These are phyloP conservation scores for Linaria vulgaris DNA, from an alignment of 257 asterid genomes.

Conservation along the genomic window DNA sequence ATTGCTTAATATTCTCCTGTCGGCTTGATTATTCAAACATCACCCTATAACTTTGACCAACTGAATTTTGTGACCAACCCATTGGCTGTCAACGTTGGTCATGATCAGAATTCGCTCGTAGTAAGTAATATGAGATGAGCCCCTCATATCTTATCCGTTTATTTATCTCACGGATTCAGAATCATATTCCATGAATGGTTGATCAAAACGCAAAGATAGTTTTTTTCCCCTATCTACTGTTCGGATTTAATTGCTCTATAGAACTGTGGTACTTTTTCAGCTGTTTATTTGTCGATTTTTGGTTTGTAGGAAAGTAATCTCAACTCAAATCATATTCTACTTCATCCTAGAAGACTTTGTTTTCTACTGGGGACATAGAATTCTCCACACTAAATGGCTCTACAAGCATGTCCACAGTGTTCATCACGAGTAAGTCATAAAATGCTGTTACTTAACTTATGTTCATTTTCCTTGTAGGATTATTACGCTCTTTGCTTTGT, in stretches of 20 bases:
- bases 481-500: conserved; percentile 9
- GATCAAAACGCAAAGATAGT: neutral
- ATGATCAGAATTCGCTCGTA: conserved; percentile 4
- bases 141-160: conserved; percentile 11
- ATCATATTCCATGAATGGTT: neutral
- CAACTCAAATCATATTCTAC: conserved; percentile 82
- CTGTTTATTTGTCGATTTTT: conserved; percentile 22
- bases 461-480: neutral
- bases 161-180: conserved; percentile 2
- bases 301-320: conserved; percentile 84
- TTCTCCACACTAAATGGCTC: conserved; percentile 97
- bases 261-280: conserved; percentile 4
- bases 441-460: conserved; percentile 21
- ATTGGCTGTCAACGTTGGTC: conserved; percentile 22
- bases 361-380: conserved; percentile 97
- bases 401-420: conserved; percentile 98
- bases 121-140: conserved; percentile 17
- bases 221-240: neutral
- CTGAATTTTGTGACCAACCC: too few relatives aligned
- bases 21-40: conserved; percentile 13
- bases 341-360: conserved; percentile 91
- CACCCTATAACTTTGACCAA: conserved; percentile 12
- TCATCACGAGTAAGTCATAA: conserved; percentile 87
- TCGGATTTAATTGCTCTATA: neutral
- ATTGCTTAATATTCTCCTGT: neutral